Evolutionary conservation across 108 stramenopile genomes (phyloP), one percentile per base, ranked within the genome.

Genomic region (Skeletonema marinoi): DNA sequence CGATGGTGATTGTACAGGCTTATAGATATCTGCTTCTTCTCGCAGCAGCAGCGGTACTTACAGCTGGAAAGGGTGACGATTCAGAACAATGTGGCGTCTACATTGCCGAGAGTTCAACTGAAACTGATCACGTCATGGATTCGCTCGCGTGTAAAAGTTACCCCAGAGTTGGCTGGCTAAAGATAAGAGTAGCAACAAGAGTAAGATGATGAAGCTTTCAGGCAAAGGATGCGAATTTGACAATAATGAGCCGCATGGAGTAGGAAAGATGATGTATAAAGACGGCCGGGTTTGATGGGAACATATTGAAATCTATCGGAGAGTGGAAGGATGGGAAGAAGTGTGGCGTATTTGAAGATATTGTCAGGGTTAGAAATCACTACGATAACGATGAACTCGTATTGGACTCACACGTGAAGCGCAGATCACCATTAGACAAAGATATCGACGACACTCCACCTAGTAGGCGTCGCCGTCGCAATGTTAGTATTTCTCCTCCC

Each of bases 41-140:
- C 10, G 21, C 10, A n/a, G 54, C 54, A 56, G 54, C 54, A 56
- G 19, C 25, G 2, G 9, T 8, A n/a, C 9, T 56, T 6, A 10
- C 54, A 56, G 54, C 54, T 56, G 54, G 9, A 29, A 56, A 25
- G 21, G 54, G 54, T 10, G 63, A 74, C 29, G 73, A 80, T 14
- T 36, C 68, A 42, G 19, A 16, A 31, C 71, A 75, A 67, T 82
- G 81, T 50, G 75, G 81, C 51, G 25, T 82, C 48, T 82, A 82
- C 61, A 65, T 82, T 19, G 81, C 81, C 66, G 81, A 82, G 72
- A 76, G 75, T 19, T 82, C 81, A 16, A 82, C 81, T n/a, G n/a
- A n/a, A n/a, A n/a, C n/a, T 16, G 74, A 32, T 32, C 81, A 82
- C 69, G 66, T 75, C 19, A 48, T 82, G 32, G 81, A 75, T 19